A percentile compares a stretch with the other conserved stretches of the same genome.
These are phyloP conservation scores for Acacia crassicarpa DNA, from an alignment of 306 rosid species.

Conservation along the genomic window DNA sequence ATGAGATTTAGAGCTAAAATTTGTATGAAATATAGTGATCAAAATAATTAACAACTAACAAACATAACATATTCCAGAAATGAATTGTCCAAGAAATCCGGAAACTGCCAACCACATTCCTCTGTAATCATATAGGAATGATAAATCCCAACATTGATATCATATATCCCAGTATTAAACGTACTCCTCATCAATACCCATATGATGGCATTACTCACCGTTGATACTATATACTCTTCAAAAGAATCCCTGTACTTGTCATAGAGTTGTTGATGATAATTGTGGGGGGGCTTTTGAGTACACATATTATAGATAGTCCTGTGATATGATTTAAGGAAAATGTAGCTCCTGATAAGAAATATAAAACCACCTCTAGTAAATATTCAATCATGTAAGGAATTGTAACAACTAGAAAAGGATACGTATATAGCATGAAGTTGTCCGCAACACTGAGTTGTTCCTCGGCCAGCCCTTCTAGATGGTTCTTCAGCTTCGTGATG, in stretches of 20 bases:
- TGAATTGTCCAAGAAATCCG: not conserved
- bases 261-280: slow-evolving; percentile 50
- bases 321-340: slow-evolving; percentile 29
- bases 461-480: slow-evolving; percentile 40
- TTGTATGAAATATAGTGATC: not conserved
- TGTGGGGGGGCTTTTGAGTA: slow-evolving; percentile 52
- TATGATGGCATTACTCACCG: slow-evolving; percentile 40
- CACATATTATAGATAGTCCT: slow-evolving; percentile 57
- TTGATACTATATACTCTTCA: slow-evolving; percentile 35
- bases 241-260: slow-evolving; percentile 45
- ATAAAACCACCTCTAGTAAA: not conserved
- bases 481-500: slow-evolving; percentile 37
- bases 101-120: not conserved
- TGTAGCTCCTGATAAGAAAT: not conserved
- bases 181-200: not conserved
- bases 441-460: slow-evolving; percentile 25
- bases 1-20: slow-evolving; percentile 13
- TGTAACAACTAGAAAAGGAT: not conserved
- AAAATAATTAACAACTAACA: not conserved
- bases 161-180: not conserved
- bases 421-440: slow-evolving; percentile 35
- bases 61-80: not conserved
- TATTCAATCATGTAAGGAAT: not conserved
- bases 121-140: not conserved
- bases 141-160: not conserved